Base-by-base conservation (phyloP, 129 eudicot species). In the Smallanthus sonchifolius region DNA sequence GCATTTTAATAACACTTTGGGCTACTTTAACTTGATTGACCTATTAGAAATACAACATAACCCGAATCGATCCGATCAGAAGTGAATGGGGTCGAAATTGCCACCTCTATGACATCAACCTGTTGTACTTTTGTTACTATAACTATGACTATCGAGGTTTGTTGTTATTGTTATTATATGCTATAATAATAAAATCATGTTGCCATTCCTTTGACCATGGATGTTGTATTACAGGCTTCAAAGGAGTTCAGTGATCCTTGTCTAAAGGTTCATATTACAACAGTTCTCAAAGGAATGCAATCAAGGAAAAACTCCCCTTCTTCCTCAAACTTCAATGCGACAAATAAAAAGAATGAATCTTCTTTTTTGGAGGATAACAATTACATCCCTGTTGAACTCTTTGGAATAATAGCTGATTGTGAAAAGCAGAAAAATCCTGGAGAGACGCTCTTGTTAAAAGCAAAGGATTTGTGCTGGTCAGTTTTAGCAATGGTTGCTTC, bases 391-490 rank as follows among this genome's bases (percentile, higher is more conserved):
- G 87, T 82, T 72, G 98, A 92, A 82, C 85, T 92, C 55, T 92
- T 92, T 83, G 92, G 82, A 75, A 87, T 90, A 47, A 83, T 92
- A 77, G 98, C 98, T 2, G 92, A 90, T 44, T 92, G 98, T 75
- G 98, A 92, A 82, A 90, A 73, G 67, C 85, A 83, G 65, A 84
- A 83, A 82, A 82, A 80, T 77, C 98, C 98, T 56, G 98, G 96
- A 56, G 88, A 89, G 77, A 83, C 95, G 65, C 98, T 92, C 49
- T 83, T 92, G 82, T 63, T 86, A 54, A 92, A 92, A 85, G 98
- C 98, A 2, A 92, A 92, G 77, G 87, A 92, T 71, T 79, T 92
- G 81, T 74, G 96, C 88, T 92, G 98, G 98, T 87, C 98, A 36
- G 77, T 92, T 76, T 82, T 92, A 81, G 96, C 98, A 54, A 86